phyloP scores from a whole-genome alignment of 441 rosid species.

The Kokia cookei region DNA sequence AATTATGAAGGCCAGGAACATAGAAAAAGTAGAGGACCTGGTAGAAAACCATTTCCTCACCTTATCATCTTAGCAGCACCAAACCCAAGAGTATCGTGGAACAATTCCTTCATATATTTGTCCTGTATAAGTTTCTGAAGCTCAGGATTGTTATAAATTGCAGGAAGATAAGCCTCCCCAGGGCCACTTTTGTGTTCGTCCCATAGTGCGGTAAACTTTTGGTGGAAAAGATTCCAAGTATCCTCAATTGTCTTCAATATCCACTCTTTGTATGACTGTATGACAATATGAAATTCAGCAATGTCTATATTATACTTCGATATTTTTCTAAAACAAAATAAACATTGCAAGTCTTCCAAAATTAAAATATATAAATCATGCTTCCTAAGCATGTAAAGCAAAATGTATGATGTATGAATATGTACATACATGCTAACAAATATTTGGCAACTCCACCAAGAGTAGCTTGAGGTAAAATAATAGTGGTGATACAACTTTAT shows the following conservation, averaged over 20 bases:
- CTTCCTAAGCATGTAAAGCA: not conserved
- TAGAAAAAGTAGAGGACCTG: not conserved
- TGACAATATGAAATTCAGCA: constrained; percentile 5
- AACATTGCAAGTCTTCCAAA: not conserved
- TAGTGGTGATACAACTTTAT: not conserved
- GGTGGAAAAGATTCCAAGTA: constrained; percentile 63
- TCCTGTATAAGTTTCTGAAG: constrained; percentile 55
- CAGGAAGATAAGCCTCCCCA: constrained; percentile 83
- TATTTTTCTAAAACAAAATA: not conserved
- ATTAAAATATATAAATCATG: not conserved
- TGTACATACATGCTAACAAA: not conserved
- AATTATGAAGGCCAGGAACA: not conserved
- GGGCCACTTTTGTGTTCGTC: constrained; percentile 63
- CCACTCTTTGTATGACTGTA: constrained; percentile 71
- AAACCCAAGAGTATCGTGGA: constrained; percentile 85
- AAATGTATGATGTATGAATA: not conserved
- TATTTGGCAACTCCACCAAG: not conserved
- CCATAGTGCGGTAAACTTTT: constrained; percentile 66
- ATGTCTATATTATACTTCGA: not conserved
- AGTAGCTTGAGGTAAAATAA: not conserved
- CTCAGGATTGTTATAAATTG: constrained; percentile 57
- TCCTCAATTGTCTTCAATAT: constrained; percentile 59
- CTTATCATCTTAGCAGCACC: constrained; percentile 97
- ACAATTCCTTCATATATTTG: constrained; percentile 53
- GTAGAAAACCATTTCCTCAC: constrained; percentile 20